A percentile compares a stretch with the other conserved stretches of the same genome.
Evolutionary conservation across 805 yeast genomes (phyloP).

Genomic region (Starmerella vitae): DNA sequence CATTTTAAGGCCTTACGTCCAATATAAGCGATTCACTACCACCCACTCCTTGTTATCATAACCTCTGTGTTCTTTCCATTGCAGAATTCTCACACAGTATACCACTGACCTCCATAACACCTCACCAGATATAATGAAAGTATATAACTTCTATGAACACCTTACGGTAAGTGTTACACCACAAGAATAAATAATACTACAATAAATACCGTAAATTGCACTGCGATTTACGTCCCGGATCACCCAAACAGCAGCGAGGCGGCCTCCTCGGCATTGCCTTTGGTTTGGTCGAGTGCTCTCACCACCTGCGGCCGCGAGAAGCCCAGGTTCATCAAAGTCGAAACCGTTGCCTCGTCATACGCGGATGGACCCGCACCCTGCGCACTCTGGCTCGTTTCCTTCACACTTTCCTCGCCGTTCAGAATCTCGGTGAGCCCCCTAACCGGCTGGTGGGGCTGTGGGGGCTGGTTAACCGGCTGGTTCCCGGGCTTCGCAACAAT

Average conservation of each 20-base stretch:
- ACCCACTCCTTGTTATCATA: too few species aligned
- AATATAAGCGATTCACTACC: too few species aligned
- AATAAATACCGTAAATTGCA: too few species aligned
- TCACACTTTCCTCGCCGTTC: background rate
- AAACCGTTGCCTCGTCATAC: constrained; percentile 21
- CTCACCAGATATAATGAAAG: too few species aligned
- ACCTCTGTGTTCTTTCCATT: too few species aligned
- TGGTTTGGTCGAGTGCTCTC: constrained; percentile 48
- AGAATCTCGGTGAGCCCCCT: background rate
- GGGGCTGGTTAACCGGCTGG: background rate
- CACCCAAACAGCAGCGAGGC: constrained; percentile 66
- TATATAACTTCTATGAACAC: too few species aligned
- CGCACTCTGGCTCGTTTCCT: background rate
- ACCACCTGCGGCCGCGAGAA: constrained; percentile 52
- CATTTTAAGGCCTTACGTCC: too few species aligned
- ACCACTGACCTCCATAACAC: too few species aligned
- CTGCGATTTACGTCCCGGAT: too few species aligned
- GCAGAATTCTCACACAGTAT: too few species aligned
- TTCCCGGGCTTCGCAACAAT: constrained; percentile 5
- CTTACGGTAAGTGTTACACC: too few species aligned
- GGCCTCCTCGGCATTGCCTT: constrained; percentile 75
- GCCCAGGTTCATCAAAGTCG: constrained; percentile 52
- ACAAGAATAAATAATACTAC: too few species aligned
- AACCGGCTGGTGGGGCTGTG: background rate
- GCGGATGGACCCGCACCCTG: background rate